Evolutionary conservation across 2,329 filamentous ascomycete species (phyloP).

Genomic region (Aspergillus cejpii): DNA sequence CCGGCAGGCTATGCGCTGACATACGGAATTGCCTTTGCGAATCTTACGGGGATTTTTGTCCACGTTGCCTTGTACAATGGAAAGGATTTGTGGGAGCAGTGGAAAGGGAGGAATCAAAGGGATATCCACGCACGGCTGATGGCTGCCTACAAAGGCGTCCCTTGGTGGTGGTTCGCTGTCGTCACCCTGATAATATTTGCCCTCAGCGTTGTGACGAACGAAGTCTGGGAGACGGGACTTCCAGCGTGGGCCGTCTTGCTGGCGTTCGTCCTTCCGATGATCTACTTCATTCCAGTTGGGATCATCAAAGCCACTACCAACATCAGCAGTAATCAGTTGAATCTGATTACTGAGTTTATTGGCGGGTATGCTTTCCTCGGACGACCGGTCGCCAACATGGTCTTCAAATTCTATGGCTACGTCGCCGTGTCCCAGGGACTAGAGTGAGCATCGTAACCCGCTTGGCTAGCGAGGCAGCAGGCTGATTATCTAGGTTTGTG

Average conservation of each 20-base stretch:
- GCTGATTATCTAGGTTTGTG: constrained; percentile 47
- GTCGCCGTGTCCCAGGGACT: constrained; percentile 60
- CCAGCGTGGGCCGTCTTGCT: constrained; percentile 44
- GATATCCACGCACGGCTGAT: constrained; percentile 44
- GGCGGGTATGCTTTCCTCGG: constrained; percentile 46
- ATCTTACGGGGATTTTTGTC: constrained; percentile 52
- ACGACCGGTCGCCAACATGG: constrained; percentile 47
- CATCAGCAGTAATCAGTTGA: constrained; percentile 44
- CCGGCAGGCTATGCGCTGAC: constrained; percentile 51
- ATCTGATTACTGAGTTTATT: constrained; percentile 45
- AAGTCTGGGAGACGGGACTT: constrained; percentile 42
- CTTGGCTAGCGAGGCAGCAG: neutral
- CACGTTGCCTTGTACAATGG: constrained; percentile 36
- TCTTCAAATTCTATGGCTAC: constrained; percentile 68
- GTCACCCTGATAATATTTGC: constrained; percentile 36
- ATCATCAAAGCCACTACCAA: constrained; percentile 47
- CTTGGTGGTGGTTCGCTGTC: constrained; percentile 43
- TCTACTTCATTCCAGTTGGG: constrained; percentile 45
- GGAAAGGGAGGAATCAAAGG: constrained; percentile 28
- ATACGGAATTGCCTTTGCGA: constrained; percentile 62
- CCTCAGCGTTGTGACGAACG: constrained; percentile 34
- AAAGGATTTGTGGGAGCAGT: constrained; percentile 32
- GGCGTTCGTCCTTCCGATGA: constrained; percentile 40
- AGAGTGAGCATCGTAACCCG: constrained; percentile 24
- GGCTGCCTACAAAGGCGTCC: constrained; percentile 36